phyloP scores from a whole-genome alignment of 805 yeast genomes.

The Yarrowia sp. region DNA sequence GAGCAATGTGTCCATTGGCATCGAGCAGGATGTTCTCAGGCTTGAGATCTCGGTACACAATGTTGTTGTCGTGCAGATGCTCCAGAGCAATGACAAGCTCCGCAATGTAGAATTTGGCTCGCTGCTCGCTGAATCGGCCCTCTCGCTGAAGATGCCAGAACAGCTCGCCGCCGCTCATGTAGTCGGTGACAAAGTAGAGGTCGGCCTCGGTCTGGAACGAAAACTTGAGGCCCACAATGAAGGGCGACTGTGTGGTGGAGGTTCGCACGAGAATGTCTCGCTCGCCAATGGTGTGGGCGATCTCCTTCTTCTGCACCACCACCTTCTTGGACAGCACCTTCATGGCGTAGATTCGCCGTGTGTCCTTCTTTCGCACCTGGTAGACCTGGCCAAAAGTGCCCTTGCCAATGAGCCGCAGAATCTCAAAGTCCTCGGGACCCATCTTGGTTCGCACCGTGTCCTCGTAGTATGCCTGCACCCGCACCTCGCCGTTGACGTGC shows the following conservation, averaged over 20 bases:
- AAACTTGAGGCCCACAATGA: conserved; percentile 91
- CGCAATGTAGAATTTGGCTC: conserved; percentile 96
- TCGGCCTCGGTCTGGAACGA: conserved; percentile 95
- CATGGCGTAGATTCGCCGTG: conserved; percentile 93
- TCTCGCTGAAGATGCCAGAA: conserved; percentile 97
- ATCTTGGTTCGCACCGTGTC: conserved; percentile 38
- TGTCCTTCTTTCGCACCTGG: conserved; percentile 89
- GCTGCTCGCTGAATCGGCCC: conserved; percentile 85
- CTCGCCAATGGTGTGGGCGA: conserved; percentile 97
- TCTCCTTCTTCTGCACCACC: conserved; percentile 93
- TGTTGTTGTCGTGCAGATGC: conserved; percentile 91
- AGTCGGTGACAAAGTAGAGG: conserved; percentile 89
- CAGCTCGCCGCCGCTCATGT: conserved; percentile 97
- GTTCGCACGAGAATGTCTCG: conserved; percentile 92
- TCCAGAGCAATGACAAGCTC: conserved; percentile 91
- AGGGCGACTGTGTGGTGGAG: conserved; percentile 82
- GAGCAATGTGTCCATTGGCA: conserved; percentile 95
- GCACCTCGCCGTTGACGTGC: conserved; percentile 70
- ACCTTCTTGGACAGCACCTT: conserved; percentile 91
- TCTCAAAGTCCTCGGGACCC: conserved; percentile 94
- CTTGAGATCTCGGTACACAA: conserved; percentile 93
- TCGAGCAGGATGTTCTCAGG: conserved; percentile 95
- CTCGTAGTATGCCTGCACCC: conserved; percentile 69
- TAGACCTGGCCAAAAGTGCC: conserved; percentile 98
- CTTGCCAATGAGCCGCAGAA: conserved; percentile 83